phyloP scores from a whole-genome alignment of 371 early-diverging fungal genomes.

The Batkoa obscura region DNA sequence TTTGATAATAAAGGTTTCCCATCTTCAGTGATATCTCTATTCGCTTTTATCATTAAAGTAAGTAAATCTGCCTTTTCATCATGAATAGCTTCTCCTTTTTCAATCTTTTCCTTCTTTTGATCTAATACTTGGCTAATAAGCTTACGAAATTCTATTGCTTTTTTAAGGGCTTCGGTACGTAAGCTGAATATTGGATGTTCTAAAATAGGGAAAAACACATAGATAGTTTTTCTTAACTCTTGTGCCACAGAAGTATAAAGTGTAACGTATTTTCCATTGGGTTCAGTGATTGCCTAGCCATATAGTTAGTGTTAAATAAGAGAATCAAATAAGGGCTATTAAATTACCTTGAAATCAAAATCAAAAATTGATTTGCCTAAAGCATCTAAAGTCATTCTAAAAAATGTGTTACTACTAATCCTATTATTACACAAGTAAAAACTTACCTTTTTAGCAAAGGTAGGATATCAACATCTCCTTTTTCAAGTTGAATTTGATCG shows the following conservation, averaged over 20 bases:
- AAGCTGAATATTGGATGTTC: no score
- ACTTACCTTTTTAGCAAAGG: background rate
- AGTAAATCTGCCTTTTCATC: background rate
- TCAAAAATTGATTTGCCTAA: slow-evolving; percentile 5
- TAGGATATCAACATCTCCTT: background rate
- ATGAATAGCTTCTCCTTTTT: background rate
- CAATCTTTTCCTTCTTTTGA: slow-evolving; percentile 3
- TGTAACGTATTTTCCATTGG: background rate
- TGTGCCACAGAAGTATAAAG: no score
- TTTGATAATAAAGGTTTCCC: no score
- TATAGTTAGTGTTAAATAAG: background rate
- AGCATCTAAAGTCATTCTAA: slow-evolving; percentile 4
- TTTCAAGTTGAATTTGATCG: background rate
- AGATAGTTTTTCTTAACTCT: no score
- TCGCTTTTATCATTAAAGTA: slow-evolving; percentile 7
- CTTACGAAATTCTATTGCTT: background rate
- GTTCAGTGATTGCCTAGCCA: background rate
- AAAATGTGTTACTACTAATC: no score
- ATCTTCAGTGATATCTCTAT: background rate
- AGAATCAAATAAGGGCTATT: slow-evolving; percentile 4
- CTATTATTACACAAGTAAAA: no score
- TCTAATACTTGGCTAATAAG: background rate
- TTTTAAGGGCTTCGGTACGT: no score
- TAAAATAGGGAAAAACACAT: no score
- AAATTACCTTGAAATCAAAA: slow-evolving; percentile 9